phyloP scores from a whole-genome alignment of 495 filamentous ascomycete genomes.

The Xylaria intraflava region DNA sequence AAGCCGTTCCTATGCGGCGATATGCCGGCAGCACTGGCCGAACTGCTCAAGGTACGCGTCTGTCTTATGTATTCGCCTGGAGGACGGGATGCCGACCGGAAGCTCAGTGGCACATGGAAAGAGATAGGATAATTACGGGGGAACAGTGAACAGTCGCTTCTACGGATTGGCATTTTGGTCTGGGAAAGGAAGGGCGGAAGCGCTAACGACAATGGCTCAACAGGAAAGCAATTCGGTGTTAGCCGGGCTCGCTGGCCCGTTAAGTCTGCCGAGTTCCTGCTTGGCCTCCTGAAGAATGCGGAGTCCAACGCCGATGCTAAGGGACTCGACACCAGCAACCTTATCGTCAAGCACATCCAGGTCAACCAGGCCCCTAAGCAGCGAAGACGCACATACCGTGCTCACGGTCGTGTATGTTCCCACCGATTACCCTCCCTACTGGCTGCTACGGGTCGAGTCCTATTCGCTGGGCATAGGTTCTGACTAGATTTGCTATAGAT shows the following conservation, averaged over 20 bases:
- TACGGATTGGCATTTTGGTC: not conserved
- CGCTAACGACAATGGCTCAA: slow-evolving; percentile 29
- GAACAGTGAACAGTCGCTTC: not conserved
- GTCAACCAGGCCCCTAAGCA: slow-evolving; percentile 99
- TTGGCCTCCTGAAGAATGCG: slow-evolving; percentile 96
- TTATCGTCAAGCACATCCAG: slow-evolving; percentile 98
- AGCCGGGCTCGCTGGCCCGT: slow-evolving; percentile 94
- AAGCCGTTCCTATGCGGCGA: slow-evolving; percentile 94
- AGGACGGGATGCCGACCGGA: not conserved
- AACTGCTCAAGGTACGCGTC: slow-evolving; percentile 84
- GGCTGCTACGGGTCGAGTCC: not conserved
- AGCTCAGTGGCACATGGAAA: not conserved
- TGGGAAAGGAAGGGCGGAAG: not conserved
- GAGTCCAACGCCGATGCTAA: slow-evolving; percentile 99
- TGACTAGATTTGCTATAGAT: slow-evolving; percentile 55
- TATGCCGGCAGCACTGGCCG: slow-evolving; percentile 92
- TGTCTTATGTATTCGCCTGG: not conserved
- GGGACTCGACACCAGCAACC: slow-evolving; percentile 94
- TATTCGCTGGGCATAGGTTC: slow-evolving; percentile 11
- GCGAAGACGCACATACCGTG: slow-evolving; percentile 95
- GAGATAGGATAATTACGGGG: not conserved
- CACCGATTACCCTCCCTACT: not conserved
- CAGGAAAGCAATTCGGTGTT: slow-evolving; percentile 98
- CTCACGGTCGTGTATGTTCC: slow-evolving; percentile 93
- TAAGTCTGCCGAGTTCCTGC: slow-evolving; percentile 97